A percentile compares a stretch with the other conserved stretches of the same genome.
phyloP scores from a whole-genome alignment of 257 asterid species.

The Jasminum sambac region DNA sequence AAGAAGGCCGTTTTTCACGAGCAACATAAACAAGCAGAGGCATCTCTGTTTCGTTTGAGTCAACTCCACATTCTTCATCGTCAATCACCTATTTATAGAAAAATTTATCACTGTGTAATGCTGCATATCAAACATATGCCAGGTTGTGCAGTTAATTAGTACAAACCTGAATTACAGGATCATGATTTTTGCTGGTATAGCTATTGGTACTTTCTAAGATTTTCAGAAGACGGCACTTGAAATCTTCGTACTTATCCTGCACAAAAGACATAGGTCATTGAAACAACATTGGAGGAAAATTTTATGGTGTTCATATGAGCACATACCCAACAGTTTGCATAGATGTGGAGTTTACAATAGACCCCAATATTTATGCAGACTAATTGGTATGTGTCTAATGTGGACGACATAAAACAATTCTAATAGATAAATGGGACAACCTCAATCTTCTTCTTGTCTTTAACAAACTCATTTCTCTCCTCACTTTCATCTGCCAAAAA shows the following conservation, averaged over 20 bases:
- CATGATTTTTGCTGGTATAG: conserved; percentile 34
- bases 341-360: too few species aligned
- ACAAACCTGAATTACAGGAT: conserved; percentile 50
- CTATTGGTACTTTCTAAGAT: conserved; percentile 22
- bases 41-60: conserved; percentile 30
- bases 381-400: too few species aligned
- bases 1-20: conserved; percentile 59
- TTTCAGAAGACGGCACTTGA: conserved; percentile 36
- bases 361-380: too few species aligned
- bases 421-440: too few species aligned
- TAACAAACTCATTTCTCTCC: conserved; percentile 33
- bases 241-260: conserved; percentile 43
- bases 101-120: too few species aligned
- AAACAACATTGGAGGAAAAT: conserved; percentile 1
- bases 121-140: not conserved
- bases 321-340: too few species aligned
- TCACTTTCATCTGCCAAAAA: conserved; percentile 25
- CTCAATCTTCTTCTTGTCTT: conserved; percentile 38
- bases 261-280: not conserved
- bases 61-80: conserved; percentile 16
- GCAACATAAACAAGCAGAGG: conserved; percentile 62
- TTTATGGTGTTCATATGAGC: too few species aligned
- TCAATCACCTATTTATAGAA: conserved; percentile 43
- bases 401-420: too few species aligned
- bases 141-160: not conserved